Conservation (phyloP, 1,139 yeast species). For the Candida neerlandica region DNA sequence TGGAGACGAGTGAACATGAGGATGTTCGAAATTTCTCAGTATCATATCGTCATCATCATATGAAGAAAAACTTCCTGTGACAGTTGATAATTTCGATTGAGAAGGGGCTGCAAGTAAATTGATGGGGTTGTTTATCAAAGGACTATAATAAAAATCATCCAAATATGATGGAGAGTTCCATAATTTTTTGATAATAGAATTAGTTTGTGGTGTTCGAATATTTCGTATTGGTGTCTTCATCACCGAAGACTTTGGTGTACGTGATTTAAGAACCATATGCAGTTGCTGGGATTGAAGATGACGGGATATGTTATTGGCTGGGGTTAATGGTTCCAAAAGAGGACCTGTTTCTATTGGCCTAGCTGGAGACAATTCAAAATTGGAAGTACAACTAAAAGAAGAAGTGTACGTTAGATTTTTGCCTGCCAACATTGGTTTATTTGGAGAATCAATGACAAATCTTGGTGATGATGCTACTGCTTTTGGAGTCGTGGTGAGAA, state of each 20-base stretch:
- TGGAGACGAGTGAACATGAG: constrained; percentile 15
- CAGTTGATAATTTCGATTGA: constrained; percentile 10
- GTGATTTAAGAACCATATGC: constrained; percentile 9
- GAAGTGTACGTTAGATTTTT: constrained; percentile 52
- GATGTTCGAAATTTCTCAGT: constrained; percentile 40
- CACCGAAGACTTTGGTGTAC: constrained; percentile 33
- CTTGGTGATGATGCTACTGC: constrained; percentile 24
- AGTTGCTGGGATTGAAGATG: constrained; percentile 11
- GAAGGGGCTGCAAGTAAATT: constrained; percentile 9
- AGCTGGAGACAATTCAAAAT: constrained; percentile 63
- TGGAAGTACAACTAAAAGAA: constrained; percentile 67
- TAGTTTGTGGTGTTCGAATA: constrained; percentile 45
- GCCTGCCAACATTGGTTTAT: constrained; percentile 45
- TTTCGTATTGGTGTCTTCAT: constrained; percentile 42
- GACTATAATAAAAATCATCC: constrained; percentile 69
- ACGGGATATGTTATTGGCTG: constrained; percentile 30
- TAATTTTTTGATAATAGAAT: constrained; percentile 47
- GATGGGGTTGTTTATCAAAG: constrained; percentile 36
- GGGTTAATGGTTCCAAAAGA: constrained; percentile 58
- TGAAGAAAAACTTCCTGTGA: constrained; percentile 30
- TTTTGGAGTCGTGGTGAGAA: constrained; percentile 15
- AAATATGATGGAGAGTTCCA: constrained; percentile 69
- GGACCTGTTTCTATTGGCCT: constrained; percentile 64
- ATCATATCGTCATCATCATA: constrained; percentile 63
- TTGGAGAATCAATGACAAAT: constrained; percentile 39